Evolutionary conservation across 495 filamentous ascomycete species (phyloP), one percentile per base, ranked within the genome.

Genomic region (Astrothelium macrocarpum): DNA sequence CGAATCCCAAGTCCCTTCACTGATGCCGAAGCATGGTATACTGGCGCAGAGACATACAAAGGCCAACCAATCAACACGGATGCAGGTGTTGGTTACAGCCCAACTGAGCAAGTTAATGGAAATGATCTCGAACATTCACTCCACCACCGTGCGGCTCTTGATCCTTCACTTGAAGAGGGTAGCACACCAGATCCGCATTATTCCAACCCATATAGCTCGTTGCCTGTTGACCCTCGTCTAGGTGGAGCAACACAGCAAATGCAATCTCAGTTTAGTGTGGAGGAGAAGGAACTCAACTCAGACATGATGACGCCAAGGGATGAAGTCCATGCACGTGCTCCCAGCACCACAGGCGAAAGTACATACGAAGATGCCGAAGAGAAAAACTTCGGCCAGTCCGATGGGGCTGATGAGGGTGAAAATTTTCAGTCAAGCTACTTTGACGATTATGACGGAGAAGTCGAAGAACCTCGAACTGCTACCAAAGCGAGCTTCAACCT

Each of bases 1-100:
- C 84, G 91, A 12, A 90, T 89, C 5, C 88, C 90, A 2, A 95
- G 90, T 70, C 90, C 91, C 1, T 88, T 95, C 67, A 93, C 86
- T 0, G 86, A 87, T 59, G 84, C 90, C 42, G 88, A 89, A 58
- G 82, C 85, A 60, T 91, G 87, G 86, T 90, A 89, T 72, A 56
- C 49, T 26, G 62, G 70, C 23, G 71, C 67, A 45, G 53, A 53
- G 20, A 28, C 49, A 56, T 56, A 56, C 25, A 26, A 39, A 62
- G 65, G 36, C 25, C 60, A 62, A 53, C 63, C 31, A 60, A 56
- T 76, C 0, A 74, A 71, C 59, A 71, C 73, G 34, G 74, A 74
- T 72, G 72, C 74, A 9, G 78, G 73, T 29, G 67, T 74, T 46
- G 72, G 70, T 56, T 56, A 56, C 25, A 56, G 49, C 25, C 49